phyloP scores from a whole-genome alignment of 106 monocot species.

The Vanilla planifolia region DNA sequence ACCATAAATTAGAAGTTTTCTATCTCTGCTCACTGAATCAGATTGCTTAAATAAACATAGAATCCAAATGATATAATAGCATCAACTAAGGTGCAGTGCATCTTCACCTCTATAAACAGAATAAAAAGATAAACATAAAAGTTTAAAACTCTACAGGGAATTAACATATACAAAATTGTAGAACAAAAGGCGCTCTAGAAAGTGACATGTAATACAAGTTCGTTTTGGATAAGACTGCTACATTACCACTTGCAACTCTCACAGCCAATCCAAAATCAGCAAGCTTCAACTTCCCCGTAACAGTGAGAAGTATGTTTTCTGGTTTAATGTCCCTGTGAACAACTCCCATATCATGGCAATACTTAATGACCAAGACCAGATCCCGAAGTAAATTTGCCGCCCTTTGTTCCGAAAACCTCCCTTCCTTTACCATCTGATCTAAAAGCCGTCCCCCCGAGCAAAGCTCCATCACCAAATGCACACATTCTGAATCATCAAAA shows the following conservation, averaged over 20 bases:
- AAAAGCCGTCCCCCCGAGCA: slow-evolving; percentile 73
- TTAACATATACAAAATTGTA: too few relatives aligned
- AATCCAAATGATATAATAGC: not conserved
- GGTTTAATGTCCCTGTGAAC: slow-evolving; percentile 94
- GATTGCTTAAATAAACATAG: too few relatives aligned
- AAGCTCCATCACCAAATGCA: slow-evolving; percentile 90
- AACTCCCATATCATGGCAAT: slow-evolving; percentile 98
- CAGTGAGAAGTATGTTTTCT: slow-evolving; percentile 77
- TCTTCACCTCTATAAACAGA: not conserved
- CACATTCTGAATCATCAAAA: slow-evolving; percentile 71
- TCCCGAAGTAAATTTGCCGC: slow-evolving; percentile 68
- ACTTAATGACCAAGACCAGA: slow-evolving; percentile 65
- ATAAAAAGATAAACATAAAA: not conserved
- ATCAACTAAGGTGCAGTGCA: not conserved
- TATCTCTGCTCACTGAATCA: too few relatives aligned
- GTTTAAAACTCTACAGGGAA: not conserved
- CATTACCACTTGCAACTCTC: slow-evolving; percentile 65
- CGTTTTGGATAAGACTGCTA: not conserved
- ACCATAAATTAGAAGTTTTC: too few relatives aligned
- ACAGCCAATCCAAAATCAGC: slow-evolving; percentile 93
- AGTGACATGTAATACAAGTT: not conserved
- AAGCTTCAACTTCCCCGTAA: slow-evolving; percentile 65
- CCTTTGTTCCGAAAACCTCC: slow-evolving; percentile 52
- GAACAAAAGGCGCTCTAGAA: not conserved
- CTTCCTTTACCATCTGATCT: slow-evolving; percentile 62